These are phyloP conservation scores for Boletellus ananas DNA, from an alignment of 768 basidiomycete species.

Conservation along the genomic window DNA sequence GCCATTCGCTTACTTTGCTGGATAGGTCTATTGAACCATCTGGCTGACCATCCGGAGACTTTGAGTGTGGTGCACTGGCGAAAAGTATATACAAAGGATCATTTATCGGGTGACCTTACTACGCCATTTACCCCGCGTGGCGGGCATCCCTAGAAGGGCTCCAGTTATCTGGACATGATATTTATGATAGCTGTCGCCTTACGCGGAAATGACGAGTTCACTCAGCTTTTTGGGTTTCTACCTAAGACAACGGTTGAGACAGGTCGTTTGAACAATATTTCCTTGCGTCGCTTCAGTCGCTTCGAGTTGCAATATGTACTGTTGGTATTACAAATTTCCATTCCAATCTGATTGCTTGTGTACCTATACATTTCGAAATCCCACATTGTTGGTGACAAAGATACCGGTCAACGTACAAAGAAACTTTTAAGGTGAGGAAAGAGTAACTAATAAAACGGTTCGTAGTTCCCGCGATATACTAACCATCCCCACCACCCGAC, in stretches of 20 bases:
- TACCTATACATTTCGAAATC: neutral
- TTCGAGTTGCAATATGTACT: no score
- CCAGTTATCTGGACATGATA: neutral
- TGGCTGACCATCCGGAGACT: no score
- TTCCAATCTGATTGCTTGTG: neutral
- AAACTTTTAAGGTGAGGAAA: no score
- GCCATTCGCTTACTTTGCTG: slow-evolving; percentile 1
- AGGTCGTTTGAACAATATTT: no score
- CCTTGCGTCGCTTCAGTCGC: no score
- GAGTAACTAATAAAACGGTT: slow-evolving; percentile 18
- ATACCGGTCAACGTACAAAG: no score
- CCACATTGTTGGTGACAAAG: no score
- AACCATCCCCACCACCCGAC: slow-evolving; percentile 35
- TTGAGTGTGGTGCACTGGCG: neutral
- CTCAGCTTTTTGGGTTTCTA: no score
- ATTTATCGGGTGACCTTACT: neutral
- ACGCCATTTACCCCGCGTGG: neutral
- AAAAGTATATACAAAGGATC: neutral
- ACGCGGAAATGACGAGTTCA: neutral
- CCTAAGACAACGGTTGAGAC: no score
- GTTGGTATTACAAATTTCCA: neutral
- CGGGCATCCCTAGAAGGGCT: no score
- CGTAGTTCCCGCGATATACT: slow-evolving; percentile 22
- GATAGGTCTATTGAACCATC: slow-evolving; percentile 23
- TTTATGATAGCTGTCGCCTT: neutral